Evolutionary conservation across 169 alveolate species (phyloP), one percentile per base, ranked within the genome.

Genomic region (Miamiensis avidus): DNA sequence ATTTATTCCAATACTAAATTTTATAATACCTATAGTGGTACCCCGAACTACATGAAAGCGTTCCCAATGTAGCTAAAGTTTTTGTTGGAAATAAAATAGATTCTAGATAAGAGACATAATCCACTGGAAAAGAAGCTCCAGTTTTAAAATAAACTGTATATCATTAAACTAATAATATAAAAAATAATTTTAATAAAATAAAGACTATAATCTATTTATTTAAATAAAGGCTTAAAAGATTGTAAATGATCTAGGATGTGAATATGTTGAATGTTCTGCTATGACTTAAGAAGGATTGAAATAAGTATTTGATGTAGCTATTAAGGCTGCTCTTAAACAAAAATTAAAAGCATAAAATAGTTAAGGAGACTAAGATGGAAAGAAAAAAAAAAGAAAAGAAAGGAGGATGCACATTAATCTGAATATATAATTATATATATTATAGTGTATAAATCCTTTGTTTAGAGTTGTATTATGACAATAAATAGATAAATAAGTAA

Each of bases 11-110:
- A 30, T n/a, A 11, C 29, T n/a, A n/a, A n/a, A n/a, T n/a, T n/a
- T n/a, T n/a, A 33, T 4, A 27, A 25, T 4, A 49, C 64, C 29
- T 27, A 77, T 77, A 91, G 91, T 91, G 95, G 95, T 81, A 81
- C n/a, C 91, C 92, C 29, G 95, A 91, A 83, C 65, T 91, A 29
- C 64, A 84, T 65, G 85, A 88, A 34, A 82, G 82, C 33, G 88
- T 84, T 30, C 88, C 91, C 15, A 75, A 64, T 64, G 89, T 85
- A 26, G 89, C 91, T 25, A 86, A 82, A 33, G 33, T 91, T 25
- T 65, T 91, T 28, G 93, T 91, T 6, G 95, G 95, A 28, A 91
- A 91, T 76, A 91, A 91, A 81, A 76, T 84, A 1, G 95, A 91
- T 86, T 49, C 86, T 79, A 88, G 89, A 74, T 85, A 85, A 49